Conservation (phyloP, 2,329 filamentous ascomycete genomes). For the Cladosporium phlei region DNA sequence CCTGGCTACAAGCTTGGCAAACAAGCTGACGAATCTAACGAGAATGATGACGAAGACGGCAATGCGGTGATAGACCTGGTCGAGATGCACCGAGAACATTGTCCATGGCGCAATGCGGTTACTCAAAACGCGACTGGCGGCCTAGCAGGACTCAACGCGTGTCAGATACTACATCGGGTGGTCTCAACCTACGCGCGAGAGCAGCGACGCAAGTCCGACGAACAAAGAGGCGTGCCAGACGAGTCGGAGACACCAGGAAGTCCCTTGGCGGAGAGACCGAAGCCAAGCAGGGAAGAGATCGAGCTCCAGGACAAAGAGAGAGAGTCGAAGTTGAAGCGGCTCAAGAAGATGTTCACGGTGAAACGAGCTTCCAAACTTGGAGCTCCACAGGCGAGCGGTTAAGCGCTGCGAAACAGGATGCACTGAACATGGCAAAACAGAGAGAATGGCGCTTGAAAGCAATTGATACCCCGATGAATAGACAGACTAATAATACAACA, state of each 20-base stretch:
- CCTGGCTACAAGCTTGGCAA: conserved; percentile 39
- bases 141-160: conserved; percentile 29
- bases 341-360: conserved; percentile 34
- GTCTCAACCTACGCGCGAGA: conserved; percentile 29
- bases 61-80: conserved; percentile 27
- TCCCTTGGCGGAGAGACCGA: background rate
- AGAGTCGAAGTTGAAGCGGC: conserved; percentile 28
- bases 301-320: conserved; percentile 31
- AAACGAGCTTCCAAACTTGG: conserved; percentile 23
- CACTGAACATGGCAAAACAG: too few relatives aligned
- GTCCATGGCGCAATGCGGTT: conserved; percentile 33
- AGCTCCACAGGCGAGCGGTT: background rate
- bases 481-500: too few relatives aligned
- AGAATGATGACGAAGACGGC: conserved; percentile 33
- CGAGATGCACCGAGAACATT: conserved; percentile 35
- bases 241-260: background rate
- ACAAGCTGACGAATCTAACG: conserved; percentile 28
- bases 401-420: too few relatives aligned
- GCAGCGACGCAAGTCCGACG: conserved; percentile 27
- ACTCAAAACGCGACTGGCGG: conserved; percentile 32
- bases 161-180: conserved; percentile 29
- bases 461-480: conserved; percentile 9
- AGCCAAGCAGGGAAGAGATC: conserved; percentile 25
- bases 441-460: background rate
- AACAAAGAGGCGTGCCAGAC: conserved; percentile 11